These are phyloP conservation scores for Saussurea involucrata DNA, from an alignment of 129 eudicot species.

Conservation along the genomic window DNA sequence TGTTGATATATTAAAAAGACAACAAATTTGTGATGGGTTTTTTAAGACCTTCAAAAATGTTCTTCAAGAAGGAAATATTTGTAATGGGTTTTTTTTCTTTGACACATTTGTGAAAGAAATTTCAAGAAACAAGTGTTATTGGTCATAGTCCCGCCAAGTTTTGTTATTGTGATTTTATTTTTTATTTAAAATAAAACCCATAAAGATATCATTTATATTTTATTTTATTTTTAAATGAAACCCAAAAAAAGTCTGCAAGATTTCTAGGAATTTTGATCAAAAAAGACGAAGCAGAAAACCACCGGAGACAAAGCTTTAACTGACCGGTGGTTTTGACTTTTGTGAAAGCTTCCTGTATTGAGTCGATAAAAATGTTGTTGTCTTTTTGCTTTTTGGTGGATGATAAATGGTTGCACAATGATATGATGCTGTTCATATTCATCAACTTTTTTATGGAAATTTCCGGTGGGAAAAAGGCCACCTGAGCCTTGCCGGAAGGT, in stretches of 20 bases:
- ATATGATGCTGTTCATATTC: neutral
- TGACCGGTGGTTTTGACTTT: neutral
- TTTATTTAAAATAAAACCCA: neutral
- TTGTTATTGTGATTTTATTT: constrained; percentile 5
- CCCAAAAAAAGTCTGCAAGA: too few relatives aligned
- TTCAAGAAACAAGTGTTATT: neutral
- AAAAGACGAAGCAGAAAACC: neutral
- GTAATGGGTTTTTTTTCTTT: neutral
- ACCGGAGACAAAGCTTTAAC: neutral
- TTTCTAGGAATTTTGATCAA: neutral
- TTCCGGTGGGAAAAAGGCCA: neutral
- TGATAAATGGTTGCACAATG: neutral
- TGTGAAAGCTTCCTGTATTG: neutral
- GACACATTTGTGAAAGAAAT: neutral
- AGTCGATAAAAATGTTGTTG: neutral
- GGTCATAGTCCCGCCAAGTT: constrained; percentile 32
- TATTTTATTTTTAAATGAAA: neutral
- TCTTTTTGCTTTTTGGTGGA: neutral
- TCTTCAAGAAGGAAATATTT: too few relatives aligned
- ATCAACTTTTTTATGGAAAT: neutral
- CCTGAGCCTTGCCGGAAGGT: neutral
- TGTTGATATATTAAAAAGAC: neutral
- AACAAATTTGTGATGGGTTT: neutral
- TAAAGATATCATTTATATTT: neutral
- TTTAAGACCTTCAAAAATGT: neutral